Evolutionary conservation across 371 early-diverging fungal genomes (phyloP).

Genomic region (Mortierella sp.): DNA sequence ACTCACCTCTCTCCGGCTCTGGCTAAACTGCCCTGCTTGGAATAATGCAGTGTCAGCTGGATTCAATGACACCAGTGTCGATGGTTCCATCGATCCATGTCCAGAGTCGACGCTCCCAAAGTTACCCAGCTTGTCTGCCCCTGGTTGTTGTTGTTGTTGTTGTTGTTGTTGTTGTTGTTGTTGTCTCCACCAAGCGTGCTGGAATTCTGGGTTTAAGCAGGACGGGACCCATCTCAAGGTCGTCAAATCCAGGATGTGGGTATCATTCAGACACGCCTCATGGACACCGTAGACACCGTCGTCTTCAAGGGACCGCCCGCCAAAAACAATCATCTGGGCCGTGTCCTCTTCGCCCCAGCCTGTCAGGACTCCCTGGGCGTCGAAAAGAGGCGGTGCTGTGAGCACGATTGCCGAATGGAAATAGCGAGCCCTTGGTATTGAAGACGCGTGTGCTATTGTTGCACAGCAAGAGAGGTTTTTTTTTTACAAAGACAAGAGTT

Average conservation of each 20-base stretch:
- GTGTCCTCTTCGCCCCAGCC: constrained; percentile 42
- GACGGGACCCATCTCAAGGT: constrained; percentile 65
- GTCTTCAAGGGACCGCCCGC: constrained; percentile 29
- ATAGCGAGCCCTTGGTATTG: constrained; percentile 35
- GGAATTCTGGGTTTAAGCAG: constrained; percentile 1
- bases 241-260: constrained; percentile 73
- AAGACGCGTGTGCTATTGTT: not conserved
- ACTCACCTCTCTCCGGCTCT: constrained; percentile 7
- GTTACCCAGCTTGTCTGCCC: not conserved
- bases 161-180: not conserved
- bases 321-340: constrained; percentile 51
- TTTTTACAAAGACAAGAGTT: not conserved
- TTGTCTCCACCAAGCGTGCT: not conserved
- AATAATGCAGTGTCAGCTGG: not conserved
- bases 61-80: not conserved
- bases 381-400: constrained; percentile 42
- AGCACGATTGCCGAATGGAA: constrained; percentile 43
- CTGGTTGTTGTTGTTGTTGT: not conserved
- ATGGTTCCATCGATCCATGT: constrained; percentile 15
- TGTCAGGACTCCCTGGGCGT: constrained; percentile 22
- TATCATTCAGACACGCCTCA: constrained; percentile 56
- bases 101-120: constrained; percentile 9
- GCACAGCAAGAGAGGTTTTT: not conserved
- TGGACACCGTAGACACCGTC: not conserved
- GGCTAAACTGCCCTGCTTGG: constrained; percentile 11